These are phyloP conservation scores for Amanita pallidorosea DNA, from an alignment of 768 basidiomycete species.

Conservation along the genomic window DNA sequence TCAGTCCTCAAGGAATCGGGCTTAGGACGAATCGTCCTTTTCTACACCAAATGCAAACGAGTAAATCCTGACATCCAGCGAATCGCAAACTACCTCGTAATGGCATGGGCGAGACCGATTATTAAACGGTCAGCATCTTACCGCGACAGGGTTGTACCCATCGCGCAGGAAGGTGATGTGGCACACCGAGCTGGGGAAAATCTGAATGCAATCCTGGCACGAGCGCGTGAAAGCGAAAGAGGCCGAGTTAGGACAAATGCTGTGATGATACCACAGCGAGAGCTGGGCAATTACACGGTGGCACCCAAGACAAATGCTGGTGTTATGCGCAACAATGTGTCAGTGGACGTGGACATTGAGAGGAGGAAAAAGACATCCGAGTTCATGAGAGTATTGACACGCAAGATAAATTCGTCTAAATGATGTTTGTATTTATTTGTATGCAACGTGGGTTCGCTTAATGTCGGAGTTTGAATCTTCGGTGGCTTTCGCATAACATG, in stretches of 20 bases:
- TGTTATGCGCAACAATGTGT: slow-evolving; percentile 35
- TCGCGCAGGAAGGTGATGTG: slow-evolving; percentile 31
- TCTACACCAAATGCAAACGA: slow-evolving; percentile 94
- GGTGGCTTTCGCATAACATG: neutral
- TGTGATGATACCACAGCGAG: slow-evolving; percentile 72
- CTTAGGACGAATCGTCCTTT: slow-evolving; percentile 81
- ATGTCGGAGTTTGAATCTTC: slow-evolving; percentile 5
- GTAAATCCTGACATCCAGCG: slow-evolving; percentile 76
- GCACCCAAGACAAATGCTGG: slow-evolving; percentile 57
- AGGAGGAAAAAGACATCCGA: slow-evolving; percentile 68
- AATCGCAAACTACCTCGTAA: slow-evolving; percentile 76
- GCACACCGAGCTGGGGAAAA: slow-evolving; percentile 34
- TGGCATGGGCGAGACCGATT: slow-evolving; percentile 82
- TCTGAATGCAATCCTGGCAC: slow-evolving; percentile 59
- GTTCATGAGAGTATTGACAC: slow-evolving; percentile 53
- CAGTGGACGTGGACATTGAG: slow-evolving; percentile 67
- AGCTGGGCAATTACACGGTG: slow-evolving; percentile 69
- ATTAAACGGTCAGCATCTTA: slow-evolving; percentile 83
- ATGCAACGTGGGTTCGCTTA: slow-evolving; percentile 1
- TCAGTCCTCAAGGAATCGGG: slow-evolving; percentile 84
- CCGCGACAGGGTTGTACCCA: slow-evolving; percentile 60
- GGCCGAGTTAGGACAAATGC: slow-evolving; percentile 65
- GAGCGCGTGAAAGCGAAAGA: slow-evolving; percentile 60
- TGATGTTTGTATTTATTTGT: slow-evolving; percentile 4
- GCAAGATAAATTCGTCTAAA: slow-evolving; percentile 24